phyloP scores from a whole-genome alignment of 106 monocot genomes.

The Apostasia shenzhenica region DNA sequence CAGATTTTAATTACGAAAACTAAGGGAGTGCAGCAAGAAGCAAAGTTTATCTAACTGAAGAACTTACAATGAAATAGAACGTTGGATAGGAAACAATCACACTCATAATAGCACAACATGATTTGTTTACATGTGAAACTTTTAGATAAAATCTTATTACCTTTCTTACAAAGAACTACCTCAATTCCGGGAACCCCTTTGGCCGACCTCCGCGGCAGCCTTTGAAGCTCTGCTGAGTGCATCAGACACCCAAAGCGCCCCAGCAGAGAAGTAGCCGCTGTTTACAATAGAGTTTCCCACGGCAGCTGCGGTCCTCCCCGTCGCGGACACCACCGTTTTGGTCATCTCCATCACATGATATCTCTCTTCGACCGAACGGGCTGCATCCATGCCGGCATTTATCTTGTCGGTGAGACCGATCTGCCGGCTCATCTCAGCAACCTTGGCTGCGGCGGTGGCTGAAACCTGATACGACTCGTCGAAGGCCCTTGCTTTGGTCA shows the following conservation, averaged over 20 bases:
- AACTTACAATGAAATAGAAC: no score
- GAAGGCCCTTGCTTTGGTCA: constrained; percentile 60
- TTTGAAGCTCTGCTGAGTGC: constrained; percentile 66
- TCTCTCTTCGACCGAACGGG: constrained; percentile 48
- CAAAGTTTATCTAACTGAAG: no score
- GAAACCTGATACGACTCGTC: constrained; percentile 72
- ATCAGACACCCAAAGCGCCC: constrained; percentile 66
- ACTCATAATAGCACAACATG: no score
- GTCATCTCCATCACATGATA: constrained; percentile 60
- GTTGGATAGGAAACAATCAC: no score
- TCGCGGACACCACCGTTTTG: constrained; percentile 47
- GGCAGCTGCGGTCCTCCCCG: constrained; percentile 42
- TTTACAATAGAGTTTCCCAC: constrained; percentile 53
- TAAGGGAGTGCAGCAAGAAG: no score
- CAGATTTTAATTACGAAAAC: no score
- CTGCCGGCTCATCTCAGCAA: constrained; percentile 63
- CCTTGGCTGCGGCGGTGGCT: constrained; percentile 50
- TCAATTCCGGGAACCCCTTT: constrained; percentile 18
- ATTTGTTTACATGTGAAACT: no score
- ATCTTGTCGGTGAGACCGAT: constrained; percentile 74
- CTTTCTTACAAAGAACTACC: neutral
- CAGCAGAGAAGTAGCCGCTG: constrained; percentile 90
- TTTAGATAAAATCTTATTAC: no score
- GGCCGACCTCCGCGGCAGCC: constrained; percentile 53
- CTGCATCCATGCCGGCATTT: constrained; percentile 43